Conservation (phyloP, 352 stramenopile species). For the Globisporangium cylindrosporum region DNA sequence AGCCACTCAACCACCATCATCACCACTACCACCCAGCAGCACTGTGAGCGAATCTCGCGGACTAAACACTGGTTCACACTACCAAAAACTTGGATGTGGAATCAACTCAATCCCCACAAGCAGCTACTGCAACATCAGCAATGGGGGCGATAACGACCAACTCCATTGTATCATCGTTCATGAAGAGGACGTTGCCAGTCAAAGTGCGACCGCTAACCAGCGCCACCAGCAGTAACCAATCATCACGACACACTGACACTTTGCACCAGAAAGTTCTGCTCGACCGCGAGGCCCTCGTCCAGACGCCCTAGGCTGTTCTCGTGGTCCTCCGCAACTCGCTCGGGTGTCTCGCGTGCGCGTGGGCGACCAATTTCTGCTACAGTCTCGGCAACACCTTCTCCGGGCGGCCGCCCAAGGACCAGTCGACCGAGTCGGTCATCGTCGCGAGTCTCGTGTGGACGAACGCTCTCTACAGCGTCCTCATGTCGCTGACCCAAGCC, state of each 20-base stretch:
- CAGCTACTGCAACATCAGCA: not conserved
- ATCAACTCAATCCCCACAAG: not conserved
- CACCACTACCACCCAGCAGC: no score
- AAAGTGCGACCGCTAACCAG: not conserved
- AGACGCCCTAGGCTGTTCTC: not conserved
- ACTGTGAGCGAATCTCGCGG: not conserved
- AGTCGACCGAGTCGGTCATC: conserved; percentile 26
- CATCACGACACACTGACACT: not conserved
- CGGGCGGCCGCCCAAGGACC: conserved; percentile 19
- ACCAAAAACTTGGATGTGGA: not conserved
- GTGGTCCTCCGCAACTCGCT: conserved; percentile 23
- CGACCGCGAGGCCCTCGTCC: not conserved
- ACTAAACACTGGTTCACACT: not conserved
- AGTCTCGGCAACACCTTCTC: conserved; percentile 28
- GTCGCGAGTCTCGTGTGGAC: conserved; percentile 30
- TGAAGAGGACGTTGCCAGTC: not conserved
- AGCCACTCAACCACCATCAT: not conserved
- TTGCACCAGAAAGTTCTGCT: not conserved
- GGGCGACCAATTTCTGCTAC: conserved; percentile 26
- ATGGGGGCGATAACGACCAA: not conserved
- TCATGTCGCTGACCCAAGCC: conserved; percentile 10
- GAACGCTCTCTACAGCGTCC: conserved; percentile 2
- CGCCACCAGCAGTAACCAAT: not conserved
- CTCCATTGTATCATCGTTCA: not conserved
- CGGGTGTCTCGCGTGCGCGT: conserved; percentile 20